phyloP scores from a whole-genome alignment of 495 filamentous ascomycete species.

The Lepraria neglecta region DNA sequence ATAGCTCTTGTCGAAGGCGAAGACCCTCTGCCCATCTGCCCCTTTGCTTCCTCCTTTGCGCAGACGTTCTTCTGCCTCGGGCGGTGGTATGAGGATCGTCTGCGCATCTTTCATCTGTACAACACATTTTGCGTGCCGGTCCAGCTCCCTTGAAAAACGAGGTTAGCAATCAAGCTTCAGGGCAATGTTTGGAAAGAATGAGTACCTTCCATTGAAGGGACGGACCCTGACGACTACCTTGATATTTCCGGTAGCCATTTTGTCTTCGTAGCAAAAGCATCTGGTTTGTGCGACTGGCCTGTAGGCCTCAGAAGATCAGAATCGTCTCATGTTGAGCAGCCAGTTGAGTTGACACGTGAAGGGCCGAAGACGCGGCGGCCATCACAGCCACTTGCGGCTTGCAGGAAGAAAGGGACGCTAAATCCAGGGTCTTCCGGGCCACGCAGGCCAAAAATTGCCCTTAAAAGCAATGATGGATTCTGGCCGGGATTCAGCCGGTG shows the following conservation, averaged over 20 bases:
- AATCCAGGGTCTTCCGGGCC: neutral
- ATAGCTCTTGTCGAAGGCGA: conserved; percentile 95
- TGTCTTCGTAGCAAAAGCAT: conserved; percentile 13
- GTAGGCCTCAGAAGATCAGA: neutral
- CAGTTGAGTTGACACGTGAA: conserved; percentile 5
- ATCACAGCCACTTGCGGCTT: neutral
- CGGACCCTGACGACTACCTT: conserved; percentile 96
- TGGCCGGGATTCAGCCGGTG: neutral
- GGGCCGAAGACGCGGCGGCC: neutral
- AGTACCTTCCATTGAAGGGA: conserved; percentile 28
- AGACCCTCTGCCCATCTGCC: conserved; percentile 73
- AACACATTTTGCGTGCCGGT: conserved; percentile 91
- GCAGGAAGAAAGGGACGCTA: neutral
- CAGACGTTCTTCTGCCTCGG: conserved; percentile 53
- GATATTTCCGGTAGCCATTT: conserved; percentile 66
- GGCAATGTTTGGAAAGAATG: neutral
- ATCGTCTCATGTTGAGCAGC: neutral
- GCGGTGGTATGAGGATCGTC: conserved; percentile 76
- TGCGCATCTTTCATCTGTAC: conserved; percentile 92
- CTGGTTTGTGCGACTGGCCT: conserved; percentile 2
- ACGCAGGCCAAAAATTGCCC: neutral
- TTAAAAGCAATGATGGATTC: neutral
- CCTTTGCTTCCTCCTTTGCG: conserved; percentile 52
- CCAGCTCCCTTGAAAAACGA: conserved; percentile 52
- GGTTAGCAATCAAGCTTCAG: neutral